Conservation (phyloP, 2,329 filamentous ascomycete genomes). For the Cercospora sesami region DNA sequence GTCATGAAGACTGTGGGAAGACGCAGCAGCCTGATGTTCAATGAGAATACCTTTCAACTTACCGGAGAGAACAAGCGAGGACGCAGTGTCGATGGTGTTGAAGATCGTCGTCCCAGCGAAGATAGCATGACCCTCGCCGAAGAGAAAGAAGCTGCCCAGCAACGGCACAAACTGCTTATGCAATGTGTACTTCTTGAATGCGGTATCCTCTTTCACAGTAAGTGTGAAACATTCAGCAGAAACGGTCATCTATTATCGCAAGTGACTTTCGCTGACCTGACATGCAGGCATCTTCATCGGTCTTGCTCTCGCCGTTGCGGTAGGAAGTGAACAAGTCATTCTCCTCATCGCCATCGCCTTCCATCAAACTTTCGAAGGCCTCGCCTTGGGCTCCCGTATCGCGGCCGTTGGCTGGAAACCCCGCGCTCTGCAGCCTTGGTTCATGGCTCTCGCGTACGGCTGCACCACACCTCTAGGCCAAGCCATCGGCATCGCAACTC, state of each 20-base stretch:
- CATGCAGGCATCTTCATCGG: conserved; percentile 61
- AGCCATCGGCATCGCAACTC: conserved; percentile 46
- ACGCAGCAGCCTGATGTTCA: neutral
- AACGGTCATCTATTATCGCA: neutral
- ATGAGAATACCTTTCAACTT: neutral
- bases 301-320: conserved; percentile 67
- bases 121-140: conserved; percentile 18
- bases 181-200: conserved; percentile 71
- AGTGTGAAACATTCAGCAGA: neutral
- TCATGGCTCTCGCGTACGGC: conserved; percentile 62
- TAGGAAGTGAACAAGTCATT: conserved; percentile 61
- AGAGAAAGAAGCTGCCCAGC: conserved; percentile 34
- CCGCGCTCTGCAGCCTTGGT: conserved; percentile 68
- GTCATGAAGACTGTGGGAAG: conserved; percentile 8
- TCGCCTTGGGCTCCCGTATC: conserved; percentile 67
- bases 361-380: conserved; percentile 66
- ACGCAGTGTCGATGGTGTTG: neutral
- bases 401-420: conserved; percentile 53
- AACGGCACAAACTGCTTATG: conserved; percentile 62
- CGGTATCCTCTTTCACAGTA: conserved; percentile 67
- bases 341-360: conserved; percentile 67
- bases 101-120: conserved; percentile 12
- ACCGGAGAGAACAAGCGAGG: neutral
- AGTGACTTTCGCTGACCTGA: conserved; percentile 35
- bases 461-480: conserved; percentile 51